phyloP scores from a whole-genome alignment of 2,329 filamentous ascomycete species.

The Coccinonectria pachysandricola region DNA sequence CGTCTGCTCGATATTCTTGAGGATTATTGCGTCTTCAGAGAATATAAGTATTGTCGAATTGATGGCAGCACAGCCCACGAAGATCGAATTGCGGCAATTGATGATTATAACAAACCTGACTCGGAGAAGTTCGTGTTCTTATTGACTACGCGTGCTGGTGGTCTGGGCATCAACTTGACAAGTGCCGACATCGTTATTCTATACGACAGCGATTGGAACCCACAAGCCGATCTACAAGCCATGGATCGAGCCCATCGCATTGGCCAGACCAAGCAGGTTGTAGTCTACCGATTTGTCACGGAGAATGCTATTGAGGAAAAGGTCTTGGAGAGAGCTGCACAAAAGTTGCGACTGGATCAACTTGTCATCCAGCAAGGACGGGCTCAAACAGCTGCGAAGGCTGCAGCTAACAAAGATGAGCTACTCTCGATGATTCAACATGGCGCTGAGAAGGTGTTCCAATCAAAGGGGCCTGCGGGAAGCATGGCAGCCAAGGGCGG shows the following conservation, averaged over 20 bases:
- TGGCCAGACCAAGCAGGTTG: conserved; percentile 94
- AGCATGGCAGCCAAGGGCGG: conserved; percentile 46
- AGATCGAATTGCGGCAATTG: conserved; percentile 93
- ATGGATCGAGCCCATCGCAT: conserved; percentile 99
- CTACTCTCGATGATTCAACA: conserved; percentile 97
- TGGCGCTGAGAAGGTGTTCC: conserved; percentile 90
- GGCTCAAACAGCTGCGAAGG: conserved; percentile 80
- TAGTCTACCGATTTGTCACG: conserved; percentile 93
- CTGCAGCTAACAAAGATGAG: conserved; percentile 90
- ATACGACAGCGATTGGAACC: conserved; percentile 98
- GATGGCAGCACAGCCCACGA: conserved; percentile 95
- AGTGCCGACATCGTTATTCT: conserved; percentile 91
- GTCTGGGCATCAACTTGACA: conserved; percentile 92
- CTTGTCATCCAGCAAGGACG: conserved; percentile 97
- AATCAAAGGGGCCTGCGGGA: conserved; percentile 56
- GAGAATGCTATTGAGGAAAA: conserved; percentile 99
- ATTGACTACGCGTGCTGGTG: conserved; percentile 88
- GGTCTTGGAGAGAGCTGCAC: conserved; percentile 88
- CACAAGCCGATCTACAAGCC: conserved; percentile 93
- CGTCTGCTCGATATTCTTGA: conserved; percentile 93
- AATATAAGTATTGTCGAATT: conserved; percentile 93
- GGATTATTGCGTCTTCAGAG: conserved; percentile 93
- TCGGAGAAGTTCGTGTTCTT: conserved; percentile 97
- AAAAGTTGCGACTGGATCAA: conserved; percentile 92
- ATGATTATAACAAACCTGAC: conserved; percentile 92